A percentile compares a stretch with the other conserved stretches of the same genome.
These are phyloP conservation scores for Gentiana macrophylla DNA, from an alignment of 257 asterid genomes.

Conservation along the genomic window DNA sequence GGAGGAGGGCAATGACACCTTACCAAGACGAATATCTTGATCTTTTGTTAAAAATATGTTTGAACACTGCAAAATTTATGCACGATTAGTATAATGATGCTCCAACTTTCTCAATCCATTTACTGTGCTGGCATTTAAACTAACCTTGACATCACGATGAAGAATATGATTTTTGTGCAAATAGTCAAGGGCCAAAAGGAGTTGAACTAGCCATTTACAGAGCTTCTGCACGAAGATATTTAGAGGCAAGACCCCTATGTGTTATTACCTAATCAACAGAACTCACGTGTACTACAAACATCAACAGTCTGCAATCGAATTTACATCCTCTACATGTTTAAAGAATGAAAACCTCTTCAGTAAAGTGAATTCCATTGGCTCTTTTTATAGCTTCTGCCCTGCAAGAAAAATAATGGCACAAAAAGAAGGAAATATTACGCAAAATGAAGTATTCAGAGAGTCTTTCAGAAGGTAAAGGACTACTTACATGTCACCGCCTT, in stretches of 20 bases:
- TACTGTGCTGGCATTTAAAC: slow-evolving; percentile 13
- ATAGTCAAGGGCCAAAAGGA: slow-evolving; percentile 87
- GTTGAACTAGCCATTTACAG: slow-evolving; percentile 88
- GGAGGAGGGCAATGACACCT: slow-evolving; percentile 11
- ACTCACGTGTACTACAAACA: neutral
- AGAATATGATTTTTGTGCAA: slow-evolving; percentile 76
- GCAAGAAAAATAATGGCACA: slow-evolving; percentile 18
- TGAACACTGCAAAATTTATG: slow-evolving; percentile 62
- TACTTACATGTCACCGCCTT: no score
- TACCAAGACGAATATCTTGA: slow-evolving; percentile 85
- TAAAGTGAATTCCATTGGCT: slow-evolving; percentile 55
- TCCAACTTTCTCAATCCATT: slow-evolving; percentile 5
- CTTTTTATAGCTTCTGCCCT: slow-evolving; percentile 84
- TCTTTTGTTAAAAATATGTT: slow-evolving; percentile 83
- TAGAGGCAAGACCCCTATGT: slow-evolving; percentile 10
- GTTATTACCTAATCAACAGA: neutral
- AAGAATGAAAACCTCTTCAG: slow-evolving; percentile 53
- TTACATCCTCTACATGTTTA: no score
- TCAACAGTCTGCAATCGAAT: neutral
- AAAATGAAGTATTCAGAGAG: no score
- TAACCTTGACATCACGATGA: slow-evolving; percentile 93
- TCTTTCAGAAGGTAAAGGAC: no score
- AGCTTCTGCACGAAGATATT: slow-evolving; percentile 48
- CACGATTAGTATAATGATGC: slow-evolving; percentile 6
- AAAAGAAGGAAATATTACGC: slow-evolving; percentile 47